Percentiles rank a stretch among this genome's conserved stretches.
phyloP scores from a whole-genome alignment of 1,139 yeast genomes.

The Lodderomyces oxycetoniae region DNA sequence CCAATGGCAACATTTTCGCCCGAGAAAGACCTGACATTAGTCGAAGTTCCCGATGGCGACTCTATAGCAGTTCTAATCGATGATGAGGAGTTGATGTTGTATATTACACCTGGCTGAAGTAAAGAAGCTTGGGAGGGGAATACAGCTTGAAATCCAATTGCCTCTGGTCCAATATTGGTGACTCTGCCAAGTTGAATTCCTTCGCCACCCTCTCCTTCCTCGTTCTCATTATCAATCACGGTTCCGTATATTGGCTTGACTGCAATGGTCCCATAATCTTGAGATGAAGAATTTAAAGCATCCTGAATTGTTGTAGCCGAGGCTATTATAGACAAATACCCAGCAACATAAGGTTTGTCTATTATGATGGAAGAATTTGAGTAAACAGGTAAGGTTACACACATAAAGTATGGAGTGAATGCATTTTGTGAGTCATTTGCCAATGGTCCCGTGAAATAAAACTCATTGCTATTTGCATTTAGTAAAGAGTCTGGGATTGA shows the following conservation, averaged over 20 bases:
- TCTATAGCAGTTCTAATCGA: constrained; percentile 39
- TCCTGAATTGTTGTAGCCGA: constrained; percentile 49
- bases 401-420: constrained; percentile 41
- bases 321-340: constrained; percentile 66
- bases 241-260: constrained; percentile 28
- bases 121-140: constrained; percentile 25
- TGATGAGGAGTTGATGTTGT: constrained; percentile 27
- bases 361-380: constrained; percentile 69
- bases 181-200: too few relatives aligned
- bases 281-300: constrained; percentile 45
- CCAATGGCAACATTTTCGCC: constrained; percentile 63
- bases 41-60: constrained; percentile 44
- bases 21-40: constrained; percentile 38
- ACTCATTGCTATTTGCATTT: constrained; percentile 22
- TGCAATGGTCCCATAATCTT: constrained; percentile 32
- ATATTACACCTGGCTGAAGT: constrained; percentile 21
- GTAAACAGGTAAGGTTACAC: constrained; percentile 65
- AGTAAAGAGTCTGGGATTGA: constrained; percentile 37
- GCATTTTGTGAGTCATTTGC: constrained; percentile 28
- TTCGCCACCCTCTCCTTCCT: constrained; percentile 1
- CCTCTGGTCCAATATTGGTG: constrained; percentile 3
- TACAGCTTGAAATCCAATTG: constrained; percentile 33
- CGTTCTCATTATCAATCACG: constrained; percentile 8
- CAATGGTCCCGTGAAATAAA: constrained; percentile 59
- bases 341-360: constrained; percentile 55